A percentile compares a stretch with the other conserved stretches of the same genome.
phyloP scores from a whole-genome alignment of 2,329 filamentous ascomycete genomes.

The Penicillium thymicola region DNA sequence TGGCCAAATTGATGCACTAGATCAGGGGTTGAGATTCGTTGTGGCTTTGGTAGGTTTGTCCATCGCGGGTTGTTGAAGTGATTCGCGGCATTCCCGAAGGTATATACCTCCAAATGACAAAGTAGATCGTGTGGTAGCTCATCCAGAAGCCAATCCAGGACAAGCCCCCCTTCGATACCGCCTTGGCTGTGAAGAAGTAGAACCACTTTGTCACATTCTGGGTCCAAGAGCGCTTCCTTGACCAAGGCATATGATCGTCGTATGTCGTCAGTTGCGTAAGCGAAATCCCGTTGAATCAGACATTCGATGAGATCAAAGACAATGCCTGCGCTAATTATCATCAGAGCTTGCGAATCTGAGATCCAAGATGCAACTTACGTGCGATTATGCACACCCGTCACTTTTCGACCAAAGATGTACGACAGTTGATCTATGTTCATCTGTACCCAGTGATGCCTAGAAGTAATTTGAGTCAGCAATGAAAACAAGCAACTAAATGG shows the following conservation, averaged over 20 bases:
- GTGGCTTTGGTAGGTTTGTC: conserved; percentile 39
- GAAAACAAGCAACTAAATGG: conserved; percentile 36
- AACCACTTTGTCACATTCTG: conserved; percentile 63
- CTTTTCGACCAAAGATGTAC: conserved; percentile 66
- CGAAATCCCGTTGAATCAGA: conserved; percentile 70
- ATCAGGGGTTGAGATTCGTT: conserved; percentile 13
- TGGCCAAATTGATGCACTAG: neutral
- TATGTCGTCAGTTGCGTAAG: conserved; percentile 67
- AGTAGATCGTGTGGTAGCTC: conserved; percentile 66
- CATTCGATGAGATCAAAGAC: conserved; percentile 76
- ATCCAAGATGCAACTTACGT: conserved; percentile 47
- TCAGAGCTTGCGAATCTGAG: neutral
- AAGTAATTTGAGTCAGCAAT: conserved; percentile 5
- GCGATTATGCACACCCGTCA: conserved; percentile 72
- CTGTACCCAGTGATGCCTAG: conserved; percentile 56
- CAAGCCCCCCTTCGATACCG: conserved; percentile 68
- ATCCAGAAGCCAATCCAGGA: conserved; percentile 72
- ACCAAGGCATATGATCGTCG: conserved; percentile 58
- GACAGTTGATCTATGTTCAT: conserved; percentile 69
- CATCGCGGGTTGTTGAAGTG: conserved; percentile 74
- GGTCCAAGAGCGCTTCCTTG: conserved; percentile 62
- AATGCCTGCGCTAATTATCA: conserved; percentile 52
- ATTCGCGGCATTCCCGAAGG: conserved; percentile 74
- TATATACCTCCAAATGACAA: conserved; percentile 68
- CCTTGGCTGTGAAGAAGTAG: conserved; percentile 76